Evolutionary conservation across 257 asterid species (phyloP).

Genomic region (Solanum clarkiae): DNA sequence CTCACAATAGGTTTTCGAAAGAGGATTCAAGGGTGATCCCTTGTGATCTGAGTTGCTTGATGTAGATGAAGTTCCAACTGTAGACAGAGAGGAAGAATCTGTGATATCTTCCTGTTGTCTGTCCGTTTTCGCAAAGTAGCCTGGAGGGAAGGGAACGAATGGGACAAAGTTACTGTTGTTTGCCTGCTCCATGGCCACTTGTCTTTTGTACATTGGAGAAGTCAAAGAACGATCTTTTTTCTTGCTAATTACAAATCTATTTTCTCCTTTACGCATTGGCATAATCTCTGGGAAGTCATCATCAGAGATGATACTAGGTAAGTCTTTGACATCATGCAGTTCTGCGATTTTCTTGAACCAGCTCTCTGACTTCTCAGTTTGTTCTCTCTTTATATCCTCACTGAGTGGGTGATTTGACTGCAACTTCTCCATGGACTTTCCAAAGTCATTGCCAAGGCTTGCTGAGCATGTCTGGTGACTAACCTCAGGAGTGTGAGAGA

Average conservation of each 20-base stretch:
- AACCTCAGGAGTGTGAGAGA: constrained; percentile 1
- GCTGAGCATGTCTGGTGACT: constrained; percentile 9
- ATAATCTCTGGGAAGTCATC: constrained; percentile 74
- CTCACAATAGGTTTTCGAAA: not conserved
- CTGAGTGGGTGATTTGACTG: constrained; percentile 4
- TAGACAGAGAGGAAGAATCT: constrained; percentile 12
- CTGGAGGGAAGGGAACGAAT: constrained; percentile 97
- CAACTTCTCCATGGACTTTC: constrained; percentile 9
- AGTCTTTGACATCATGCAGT: constrained; percentile 59
- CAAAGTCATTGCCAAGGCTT: constrained; percentile 7
- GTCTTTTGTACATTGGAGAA: constrained; percentile 67
- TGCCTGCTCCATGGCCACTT: constrained; percentile 56
- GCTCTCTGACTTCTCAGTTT: constrained; percentile 41
- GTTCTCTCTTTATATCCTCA: constrained; percentile 25
- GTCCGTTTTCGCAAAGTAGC: constrained; percentile 56
- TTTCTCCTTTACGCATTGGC: constrained; percentile 86
- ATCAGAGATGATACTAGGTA: constrained; percentile 48
- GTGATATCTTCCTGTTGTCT: constrained; percentile 15
- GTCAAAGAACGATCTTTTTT: constrained; percentile 66
- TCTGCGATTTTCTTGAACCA: constrained; percentile 70
- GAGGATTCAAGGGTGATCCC: not conserved
- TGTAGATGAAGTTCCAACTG: constrained; percentile 11
- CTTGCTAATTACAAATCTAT: constrained; percentile 58
- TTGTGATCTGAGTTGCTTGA: not conserved
- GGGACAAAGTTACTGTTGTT: constrained; percentile 53